Conservation (phyloP, 768 basidiomycete genomes). For the Mycena pura region DNA sequence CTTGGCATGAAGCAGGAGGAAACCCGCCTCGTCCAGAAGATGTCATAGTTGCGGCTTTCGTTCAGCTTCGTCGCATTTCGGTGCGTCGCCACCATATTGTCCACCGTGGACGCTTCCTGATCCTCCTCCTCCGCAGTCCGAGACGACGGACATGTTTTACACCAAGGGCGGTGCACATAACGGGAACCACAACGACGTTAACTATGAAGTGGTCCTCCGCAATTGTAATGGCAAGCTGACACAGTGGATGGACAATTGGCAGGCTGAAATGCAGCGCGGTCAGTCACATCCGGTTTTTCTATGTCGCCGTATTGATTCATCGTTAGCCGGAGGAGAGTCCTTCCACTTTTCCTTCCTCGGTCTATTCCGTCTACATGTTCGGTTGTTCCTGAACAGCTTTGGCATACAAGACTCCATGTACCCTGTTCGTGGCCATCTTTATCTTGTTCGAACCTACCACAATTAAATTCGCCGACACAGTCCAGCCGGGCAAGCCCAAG, state of each 20-base stretch:
- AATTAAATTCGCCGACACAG: slow-evolving; percentile 38
- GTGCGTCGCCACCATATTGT: slow-evolving; percentile 48
- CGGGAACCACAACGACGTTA: slow-evolving; percentile 64
- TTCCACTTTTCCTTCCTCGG: slow-evolving; percentile 81
- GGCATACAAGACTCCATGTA: slow-evolving; percentile 71
- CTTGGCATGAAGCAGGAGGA: slow-evolving; percentile 74
- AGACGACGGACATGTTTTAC: slow-evolving; percentile 78
- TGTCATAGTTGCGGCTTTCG: slow-evolving; percentile 79
- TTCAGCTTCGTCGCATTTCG: slow-evolving; percentile 80
- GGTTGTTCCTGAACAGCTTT: slow-evolving; percentile 85
- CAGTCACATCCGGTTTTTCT: slow-evolving; percentile 18
- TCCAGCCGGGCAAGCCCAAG: slow-evolving; percentile 66
- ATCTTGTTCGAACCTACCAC: slow-evolving; percentile 7
- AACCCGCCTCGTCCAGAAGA: slow-evolving; percentile 73
- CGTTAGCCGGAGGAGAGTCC: slow-evolving; percentile 68
- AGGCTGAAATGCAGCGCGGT: slow-evolving; percentile 77
- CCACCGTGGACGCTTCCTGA: slow-evolving; percentile 2
- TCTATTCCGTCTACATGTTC: slow-evolving; percentile 79
- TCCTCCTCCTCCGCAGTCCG: slow-evolving; percentile 54
- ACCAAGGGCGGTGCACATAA: slow-evolving; percentile 51
- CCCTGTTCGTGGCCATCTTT: slow-evolving; percentile 49
- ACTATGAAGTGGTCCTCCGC: slow-evolving; percentile 74
- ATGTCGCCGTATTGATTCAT: slow-evolving; percentile 10
- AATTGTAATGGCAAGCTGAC: slow-evolving; percentile 77
- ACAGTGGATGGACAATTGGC: slow-evolving; percentile 77